Evolutionary conservation across 306 rosid species (phyloP).

Genomic region (Lablab purpureus): DNA sequence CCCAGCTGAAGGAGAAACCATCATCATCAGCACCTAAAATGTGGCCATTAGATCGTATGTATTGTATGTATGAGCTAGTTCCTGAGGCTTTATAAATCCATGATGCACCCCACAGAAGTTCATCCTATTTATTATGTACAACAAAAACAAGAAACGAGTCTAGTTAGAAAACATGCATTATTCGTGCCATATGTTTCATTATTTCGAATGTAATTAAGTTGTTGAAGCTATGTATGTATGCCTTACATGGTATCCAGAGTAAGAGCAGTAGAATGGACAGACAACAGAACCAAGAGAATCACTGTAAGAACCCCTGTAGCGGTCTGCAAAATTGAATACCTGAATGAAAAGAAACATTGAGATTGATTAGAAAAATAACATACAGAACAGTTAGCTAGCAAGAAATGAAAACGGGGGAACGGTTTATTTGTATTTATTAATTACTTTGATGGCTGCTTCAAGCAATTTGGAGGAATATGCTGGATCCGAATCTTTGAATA

Average conservation of each 20-base stretch:
- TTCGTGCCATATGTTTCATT: not conserved
- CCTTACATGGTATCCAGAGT: slow-evolving; percentile 84
- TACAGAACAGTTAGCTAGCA: not conserved
- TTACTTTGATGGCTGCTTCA: slow-evolving; percentile 73
- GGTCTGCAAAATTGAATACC: slow-evolving; percentile 84
- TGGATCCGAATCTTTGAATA: slow-evolving; percentile 76
- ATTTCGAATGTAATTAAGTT: not conserved
- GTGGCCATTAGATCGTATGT: slow-evolving; percentile 84
- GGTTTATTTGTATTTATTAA: not conserved
- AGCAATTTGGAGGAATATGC: slow-evolving; percentile 71
- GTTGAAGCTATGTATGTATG: not conserved
- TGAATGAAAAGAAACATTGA: slow-evolving; percentile 50
- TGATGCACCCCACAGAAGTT: slow-evolving; percentile 95
- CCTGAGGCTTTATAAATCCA: slow-evolving; percentile 87
- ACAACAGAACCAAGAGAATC: slow-evolving; percentile 73
- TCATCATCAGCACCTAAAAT: slow-evolving; percentile 83
- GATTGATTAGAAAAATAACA: not conserved
- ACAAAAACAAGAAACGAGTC: slow-evolving; percentile 15
- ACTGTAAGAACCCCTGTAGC: slow-evolving; percentile 82
- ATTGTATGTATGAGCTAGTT: slow-evolving; percentile 56
- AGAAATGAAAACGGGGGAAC: not conserved
- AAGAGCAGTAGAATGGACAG: slow-evolving; percentile 95
- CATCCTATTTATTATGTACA: slow-evolving; percentile 61
- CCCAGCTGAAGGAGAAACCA: slow-evolving; percentile 83
- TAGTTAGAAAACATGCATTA: not conserved